These are phyloP conservation scores for Pythium oligandrum DNA, from an alignment of 352 stramenopile species.

Conservation along the genomic window DNA sequence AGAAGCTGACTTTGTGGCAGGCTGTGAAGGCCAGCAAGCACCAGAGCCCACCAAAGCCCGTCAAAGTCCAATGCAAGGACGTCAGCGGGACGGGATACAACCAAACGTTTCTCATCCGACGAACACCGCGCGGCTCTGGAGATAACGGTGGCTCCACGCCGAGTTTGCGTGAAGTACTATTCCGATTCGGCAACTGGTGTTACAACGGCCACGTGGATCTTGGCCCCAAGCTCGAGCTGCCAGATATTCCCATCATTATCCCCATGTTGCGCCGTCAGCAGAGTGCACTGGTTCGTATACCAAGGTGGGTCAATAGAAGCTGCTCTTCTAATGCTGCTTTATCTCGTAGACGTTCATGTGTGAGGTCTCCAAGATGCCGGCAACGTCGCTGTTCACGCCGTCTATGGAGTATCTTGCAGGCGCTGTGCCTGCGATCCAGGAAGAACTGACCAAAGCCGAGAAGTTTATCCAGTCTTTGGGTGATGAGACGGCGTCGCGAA, in stretches of 20 bases:
- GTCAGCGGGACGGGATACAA: conserved; percentile 79
- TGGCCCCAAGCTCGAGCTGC: conserved; percentile 81
- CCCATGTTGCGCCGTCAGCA: conserved; percentile 92
- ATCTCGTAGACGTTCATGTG: conserved; percentile 83
- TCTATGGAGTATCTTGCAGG: conserved; percentile 86
- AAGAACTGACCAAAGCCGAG: conserved; percentile 82
- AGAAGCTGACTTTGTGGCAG: conserved; percentile 93
- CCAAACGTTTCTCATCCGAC: conserved; percentile 82
- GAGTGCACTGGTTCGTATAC: conserved; percentile 68
- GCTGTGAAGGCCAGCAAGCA: conserved; percentile 42
- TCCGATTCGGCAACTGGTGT: conserved; percentile 95
- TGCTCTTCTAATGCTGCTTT: neutral
- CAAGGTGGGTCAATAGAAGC: neutral
- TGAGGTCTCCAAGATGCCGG: conserved; percentile 86
- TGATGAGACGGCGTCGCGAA: conserved; percentile 33
- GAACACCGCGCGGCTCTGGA: conserved; percentile 30
- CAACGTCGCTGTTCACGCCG: conserved; percentile 84
- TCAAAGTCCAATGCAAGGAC: conserved; percentile 82
- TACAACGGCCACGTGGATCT: conserved; percentile 93
- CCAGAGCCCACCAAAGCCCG: conserved; percentile 64
- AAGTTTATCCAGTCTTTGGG: conserved; percentile 69
- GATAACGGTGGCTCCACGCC: conserved; percentile 11
- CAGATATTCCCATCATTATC: conserved; percentile 92
- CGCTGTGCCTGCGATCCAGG: conserved; percentile 79
- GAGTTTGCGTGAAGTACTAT: conserved; percentile 89